Evolutionary conservation across 2,329 filamentous ascomycete species (phyloP).

Genomic region (Lecanicillium sp.): DNA sequence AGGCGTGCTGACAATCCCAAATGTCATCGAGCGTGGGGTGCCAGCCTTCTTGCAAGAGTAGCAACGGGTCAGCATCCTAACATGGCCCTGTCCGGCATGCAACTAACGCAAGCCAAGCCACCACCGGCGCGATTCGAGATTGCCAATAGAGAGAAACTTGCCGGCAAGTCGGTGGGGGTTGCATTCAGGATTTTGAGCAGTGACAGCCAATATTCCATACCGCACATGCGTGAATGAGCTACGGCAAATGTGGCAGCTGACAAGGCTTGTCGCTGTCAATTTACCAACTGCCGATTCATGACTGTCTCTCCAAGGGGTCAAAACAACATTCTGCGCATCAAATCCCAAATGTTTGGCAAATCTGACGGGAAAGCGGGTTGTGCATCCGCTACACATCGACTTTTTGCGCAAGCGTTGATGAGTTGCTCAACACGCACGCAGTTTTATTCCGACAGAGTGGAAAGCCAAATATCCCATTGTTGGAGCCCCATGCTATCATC

Average conservation of each 20-base stretch:
- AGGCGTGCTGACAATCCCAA: background rate
- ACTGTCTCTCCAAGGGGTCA: too few species aligned
- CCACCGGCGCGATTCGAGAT: conserved; percentile 2
- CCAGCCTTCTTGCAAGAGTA: too few species aligned
- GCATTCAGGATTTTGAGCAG: background rate
- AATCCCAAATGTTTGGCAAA: too few species aligned
- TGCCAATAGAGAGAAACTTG: background rate
- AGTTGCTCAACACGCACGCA: too few species aligned
- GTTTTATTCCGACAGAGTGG: too few species aligned
- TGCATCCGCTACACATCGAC: too few species aligned
- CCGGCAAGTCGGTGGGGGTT: background rate
- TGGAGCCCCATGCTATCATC: conserved; percentile 9
- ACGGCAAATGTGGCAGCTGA: conserved; percentile 6
- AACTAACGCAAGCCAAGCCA: background rate
- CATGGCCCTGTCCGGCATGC: background rate
- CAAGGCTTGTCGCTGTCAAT: background rate
- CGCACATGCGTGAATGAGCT: background rate
- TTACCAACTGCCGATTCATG: conserved; percentile 9
- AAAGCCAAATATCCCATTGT: too few species aligned
- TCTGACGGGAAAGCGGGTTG: too few species aligned
- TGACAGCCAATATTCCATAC: conserved; percentile 3
- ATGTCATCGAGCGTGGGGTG: background rate
- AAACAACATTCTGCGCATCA: too few species aligned
- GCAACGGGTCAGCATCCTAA: conserved; percentile 6
- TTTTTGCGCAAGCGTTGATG: too few species aligned